Percentiles rank a stretch among this genome's conserved stretches.
Evolutionary conservation across 257 asterid genomes (phyloP).

Genomic region (Fraxinus quadrangulata): DNA sequence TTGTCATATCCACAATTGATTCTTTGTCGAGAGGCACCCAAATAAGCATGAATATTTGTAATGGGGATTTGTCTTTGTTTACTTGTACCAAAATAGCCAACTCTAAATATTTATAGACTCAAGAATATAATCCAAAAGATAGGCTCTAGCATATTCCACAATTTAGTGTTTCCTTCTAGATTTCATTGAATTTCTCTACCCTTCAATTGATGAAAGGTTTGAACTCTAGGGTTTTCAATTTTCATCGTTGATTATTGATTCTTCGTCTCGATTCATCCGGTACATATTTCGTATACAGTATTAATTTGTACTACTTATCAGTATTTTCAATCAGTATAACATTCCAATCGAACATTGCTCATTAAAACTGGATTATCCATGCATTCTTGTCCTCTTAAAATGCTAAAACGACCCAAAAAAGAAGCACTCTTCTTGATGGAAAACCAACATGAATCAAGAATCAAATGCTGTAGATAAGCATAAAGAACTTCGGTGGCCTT

Average conservation of each 20-base stretch:
- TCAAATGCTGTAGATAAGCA: slow-evolving; percentile 25
- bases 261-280: no score
- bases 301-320: no score
- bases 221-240: not conserved
- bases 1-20: slow-evolving; percentile 37
- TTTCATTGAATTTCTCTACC: not conserved
- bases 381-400: not conserved
- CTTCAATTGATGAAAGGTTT: not conserved
- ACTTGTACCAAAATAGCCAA: not conserved
- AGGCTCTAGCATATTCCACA: not conserved
- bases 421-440: not conserved
- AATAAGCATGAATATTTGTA: slow-evolving; percentile 11
- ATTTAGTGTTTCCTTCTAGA: not conserved
- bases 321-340: no score
- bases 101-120: not conserved
- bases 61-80: not conserved
- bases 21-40: slow-evolving; percentile 32
- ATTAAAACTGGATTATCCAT: no score
- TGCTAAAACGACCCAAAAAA: not conserved
- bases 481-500: slow-evolving; percentile 18
- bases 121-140: no score
- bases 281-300: no score
- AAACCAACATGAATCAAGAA: slow-evolving; percentile 22
- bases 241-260: not conserved
- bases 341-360: no score